Conservation (phyloP, 768 basidiomycete species). For the Pilatotrama ljubarskyi region DNA sequence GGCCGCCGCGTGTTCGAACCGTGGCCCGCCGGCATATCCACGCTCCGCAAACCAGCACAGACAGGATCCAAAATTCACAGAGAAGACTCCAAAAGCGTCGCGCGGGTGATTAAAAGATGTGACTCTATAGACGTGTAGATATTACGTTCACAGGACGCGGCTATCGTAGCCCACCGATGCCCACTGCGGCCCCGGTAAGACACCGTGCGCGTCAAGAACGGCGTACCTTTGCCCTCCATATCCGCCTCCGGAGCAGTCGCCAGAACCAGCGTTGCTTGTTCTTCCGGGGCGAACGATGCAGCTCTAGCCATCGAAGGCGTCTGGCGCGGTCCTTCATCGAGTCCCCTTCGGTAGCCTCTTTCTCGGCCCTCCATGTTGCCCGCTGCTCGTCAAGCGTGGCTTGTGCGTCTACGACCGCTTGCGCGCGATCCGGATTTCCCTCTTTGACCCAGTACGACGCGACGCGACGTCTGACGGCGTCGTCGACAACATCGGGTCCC, state of each 20-base stretch:
- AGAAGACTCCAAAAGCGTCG: not conserved
- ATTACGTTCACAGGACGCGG: constrained; percentile 12
- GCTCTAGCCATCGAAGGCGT: constrained; percentile 2
- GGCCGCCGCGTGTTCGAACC: too few species aligned
- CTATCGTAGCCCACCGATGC: not conserved
- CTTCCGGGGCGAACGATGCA: constrained; percentile 7
- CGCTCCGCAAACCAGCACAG: not conserved
- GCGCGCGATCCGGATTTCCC: constrained; percentile 17
- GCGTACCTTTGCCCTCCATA: constrained; percentile 15
- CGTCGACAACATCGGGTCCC: constrained; percentile 57
- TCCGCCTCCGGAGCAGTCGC: constrained; percentile 21
- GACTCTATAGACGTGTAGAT: constrained; percentile 14
- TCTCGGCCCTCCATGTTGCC: constrained; percentile 7
- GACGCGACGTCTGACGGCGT: constrained; percentile 59
- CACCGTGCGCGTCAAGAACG: constrained; percentile 1
- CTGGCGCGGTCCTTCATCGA: not conserved
- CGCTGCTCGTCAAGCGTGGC: constrained; percentile 9
- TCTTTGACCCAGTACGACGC: constrained; percentile 63
- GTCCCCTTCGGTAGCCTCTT: constrained; percentile 5
- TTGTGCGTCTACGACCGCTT: constrained; percentile 2
- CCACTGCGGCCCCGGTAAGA: not conserved
- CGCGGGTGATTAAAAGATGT: not conserved
- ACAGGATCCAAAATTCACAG: not conserved
- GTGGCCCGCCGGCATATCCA: not conserved
- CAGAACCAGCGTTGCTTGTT: constrained; percentile 18